A percentile compares a stretch with the other conserved stretches of the same genome.
These are phyloP conservation scores for Aspergillus awamori DNA, from an alignment of 2,329 filamentous ascomycete species.

Conservation along the genomic window DNA sequence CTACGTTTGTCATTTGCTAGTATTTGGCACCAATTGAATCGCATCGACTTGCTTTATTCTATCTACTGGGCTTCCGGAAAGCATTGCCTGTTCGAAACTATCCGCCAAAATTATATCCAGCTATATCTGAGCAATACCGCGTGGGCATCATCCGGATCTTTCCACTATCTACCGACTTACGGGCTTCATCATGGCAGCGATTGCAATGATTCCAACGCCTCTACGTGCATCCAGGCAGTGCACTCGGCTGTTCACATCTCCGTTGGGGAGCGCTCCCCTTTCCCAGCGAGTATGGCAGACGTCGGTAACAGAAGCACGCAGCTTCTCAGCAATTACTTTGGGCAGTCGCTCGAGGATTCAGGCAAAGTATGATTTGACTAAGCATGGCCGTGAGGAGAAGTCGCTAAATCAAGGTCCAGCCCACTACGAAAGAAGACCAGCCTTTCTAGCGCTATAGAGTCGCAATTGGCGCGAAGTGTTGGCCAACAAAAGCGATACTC, in stretches of 20 bases:
- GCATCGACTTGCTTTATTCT: not conserved
- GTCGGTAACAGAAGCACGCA: not conserved
- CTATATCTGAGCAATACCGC: not conserved
- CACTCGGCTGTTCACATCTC: constrained; percentile 1
- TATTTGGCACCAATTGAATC: not conserved
- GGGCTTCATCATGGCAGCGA: constrained; percentile 19
- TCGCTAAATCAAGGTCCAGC: not conserved
- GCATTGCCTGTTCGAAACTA: not conserved
- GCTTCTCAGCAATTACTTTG: constrained; percentile 14
- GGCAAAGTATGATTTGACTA: constrained; percentile 4
- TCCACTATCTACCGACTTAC: not conserved
- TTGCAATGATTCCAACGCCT: constrained; percentile 12
- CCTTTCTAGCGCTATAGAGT: not conserved
- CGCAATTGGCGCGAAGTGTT: constrained; percentile 3
- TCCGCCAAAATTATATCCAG: not conserved
- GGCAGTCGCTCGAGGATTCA: constrained; percentile 2
- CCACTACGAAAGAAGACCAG: constrained; percentile 6
- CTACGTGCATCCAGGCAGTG: constrained; percentile 17
- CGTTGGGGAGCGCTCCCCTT: not conserved
- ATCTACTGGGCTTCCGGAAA: not conserved
- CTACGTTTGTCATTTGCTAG: not conserved
- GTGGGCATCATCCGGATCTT: not conserved
- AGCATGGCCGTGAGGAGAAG: not conserved
- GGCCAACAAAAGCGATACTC: constrained; percentile 28
- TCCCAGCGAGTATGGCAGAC: constrained; percentile 10